A percentile compares a stretch with the other conserved stretches of the same genome.
Evolutionary conservation across 257 asterid species (phyloP).

Genomic region (Leonotis leonurus): DNA sequence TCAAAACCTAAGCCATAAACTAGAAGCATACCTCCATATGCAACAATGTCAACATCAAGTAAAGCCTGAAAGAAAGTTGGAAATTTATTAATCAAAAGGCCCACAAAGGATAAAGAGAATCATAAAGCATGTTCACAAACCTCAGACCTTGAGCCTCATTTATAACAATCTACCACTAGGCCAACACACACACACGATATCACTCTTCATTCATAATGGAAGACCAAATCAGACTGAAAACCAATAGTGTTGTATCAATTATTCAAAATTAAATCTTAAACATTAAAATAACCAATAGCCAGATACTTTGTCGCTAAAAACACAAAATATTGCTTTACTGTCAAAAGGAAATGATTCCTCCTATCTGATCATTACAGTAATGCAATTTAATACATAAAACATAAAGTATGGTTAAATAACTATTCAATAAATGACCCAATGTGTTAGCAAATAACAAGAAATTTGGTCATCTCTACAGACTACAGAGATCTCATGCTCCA

Average conservation of each 20-base stretch:
- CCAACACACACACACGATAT: too few relatives aligned
- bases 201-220: not conserved
- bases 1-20: constrained; percentile 3
- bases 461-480: not conserved
- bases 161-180: too few relatives aligned
- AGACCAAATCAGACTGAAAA: not conserved
- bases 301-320: not conserved
- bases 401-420: not conserved
- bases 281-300: too few relatives aligned
- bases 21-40: constrained; percentile 76
- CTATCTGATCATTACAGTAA: not conserved
- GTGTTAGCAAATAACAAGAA: not conserved
- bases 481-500: not conserved
- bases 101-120: not conserved
- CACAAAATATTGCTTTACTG: not conserved
- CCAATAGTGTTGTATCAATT: not conserved
- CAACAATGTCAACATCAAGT: constrained; percentile 79
- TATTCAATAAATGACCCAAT: not conserved
- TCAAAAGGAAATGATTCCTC: not conserved
- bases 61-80: constrained; percentile 52
- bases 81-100: not conserved
- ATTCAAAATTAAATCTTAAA: not conserved
- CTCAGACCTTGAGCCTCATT: too few relatives aligned
- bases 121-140: not conserved
- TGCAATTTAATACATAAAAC: not conserved